Conservation (phyloP, 305 asterid species). For the Solanum hybrid region DNA sequence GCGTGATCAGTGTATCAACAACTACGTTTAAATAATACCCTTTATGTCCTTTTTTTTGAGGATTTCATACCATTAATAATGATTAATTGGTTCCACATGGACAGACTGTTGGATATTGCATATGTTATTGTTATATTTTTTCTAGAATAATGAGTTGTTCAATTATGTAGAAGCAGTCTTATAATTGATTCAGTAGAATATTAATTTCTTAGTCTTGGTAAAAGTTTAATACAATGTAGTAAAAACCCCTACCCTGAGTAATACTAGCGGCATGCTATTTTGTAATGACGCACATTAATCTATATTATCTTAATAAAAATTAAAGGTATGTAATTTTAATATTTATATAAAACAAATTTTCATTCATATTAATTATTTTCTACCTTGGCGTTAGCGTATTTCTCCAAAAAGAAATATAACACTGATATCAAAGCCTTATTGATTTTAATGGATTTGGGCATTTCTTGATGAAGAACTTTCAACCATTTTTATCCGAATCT, state of each 20-base stretch:
- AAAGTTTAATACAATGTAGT: background rate
- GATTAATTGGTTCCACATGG: background rate
- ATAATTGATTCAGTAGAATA: background rate
- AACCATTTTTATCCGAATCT: background rate
- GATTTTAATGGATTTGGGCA: background rate
- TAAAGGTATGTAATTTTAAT: background rate
- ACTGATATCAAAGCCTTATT: too few species aligned
- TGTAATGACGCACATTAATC: background rate
- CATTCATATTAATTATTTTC: too few species aligned
- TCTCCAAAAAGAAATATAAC: background rate
- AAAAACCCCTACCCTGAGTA: background rate
- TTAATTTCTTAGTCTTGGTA: background rate
- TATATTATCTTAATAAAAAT: too few species aligned
- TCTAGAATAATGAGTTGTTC: background rate
- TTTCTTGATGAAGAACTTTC: background rate
- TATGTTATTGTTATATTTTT: background rate
- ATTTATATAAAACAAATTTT: too few species aligned
- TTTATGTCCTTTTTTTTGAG: background rate
- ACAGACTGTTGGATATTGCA: background rate
- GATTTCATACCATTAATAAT: background rate
- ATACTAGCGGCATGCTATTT: background rate
- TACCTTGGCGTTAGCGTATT: background rate
- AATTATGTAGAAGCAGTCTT: background rate
- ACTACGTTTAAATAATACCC: background rate
- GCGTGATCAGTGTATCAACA: background rate